Evolutionary conservation across 116 monocot species (phyloP), one percentile per base, ranked within the genome.

Genomic region (Posidonia oceanica): DNA sequence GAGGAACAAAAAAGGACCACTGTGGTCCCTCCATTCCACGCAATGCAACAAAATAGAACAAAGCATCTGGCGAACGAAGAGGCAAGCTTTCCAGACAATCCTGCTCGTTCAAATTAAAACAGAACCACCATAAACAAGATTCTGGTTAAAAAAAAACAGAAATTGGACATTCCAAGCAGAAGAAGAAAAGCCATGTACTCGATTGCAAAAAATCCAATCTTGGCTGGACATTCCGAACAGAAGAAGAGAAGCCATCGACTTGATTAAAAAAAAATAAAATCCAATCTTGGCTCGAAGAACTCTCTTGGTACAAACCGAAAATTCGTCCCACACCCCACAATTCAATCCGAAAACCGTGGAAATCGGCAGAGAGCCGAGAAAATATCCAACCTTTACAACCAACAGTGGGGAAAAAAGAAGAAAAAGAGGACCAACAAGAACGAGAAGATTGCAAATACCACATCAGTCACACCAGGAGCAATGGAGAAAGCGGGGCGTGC

Each of bases 1-100:
- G n/a, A n/a, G 58, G 18, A 18, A 48, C 37, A 39, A 38, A 15
- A 38, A 63, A 61, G 65, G 65, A 48, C 66, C 54, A 54, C 68
- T 53, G 15, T 36, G 68, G 54, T 68, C 54, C 36, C 68, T 41
- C 18, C 18, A 20, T 42, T 20, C 40, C n/a, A 18, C 8, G n/a
- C 53, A 68, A 12, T 21, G 57, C 42, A 42, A 42, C 42, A 42
- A 42, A 18, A 57, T 0, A 57, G 18, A 12, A 17, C 4, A 17
- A 57, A 15, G 18, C 15, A 57, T 14, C 18, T 57, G 15, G 4
- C 57, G 5, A 17, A 57, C 14, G n/a, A 17, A 57, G 21, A 58
- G 20, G 20, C 12, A 18, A 58, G 6, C 58, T 58, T 17, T 58
- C 58, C n/a, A 17, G 58, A 58, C 20, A 58, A 58, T 14, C 4